Percentiles rank a stretch among this genome's conserved stretches.
Evolutionary conservation across 148 eudicot species (phyloP).

Genomic region (Diospyros kaki): DNA sequence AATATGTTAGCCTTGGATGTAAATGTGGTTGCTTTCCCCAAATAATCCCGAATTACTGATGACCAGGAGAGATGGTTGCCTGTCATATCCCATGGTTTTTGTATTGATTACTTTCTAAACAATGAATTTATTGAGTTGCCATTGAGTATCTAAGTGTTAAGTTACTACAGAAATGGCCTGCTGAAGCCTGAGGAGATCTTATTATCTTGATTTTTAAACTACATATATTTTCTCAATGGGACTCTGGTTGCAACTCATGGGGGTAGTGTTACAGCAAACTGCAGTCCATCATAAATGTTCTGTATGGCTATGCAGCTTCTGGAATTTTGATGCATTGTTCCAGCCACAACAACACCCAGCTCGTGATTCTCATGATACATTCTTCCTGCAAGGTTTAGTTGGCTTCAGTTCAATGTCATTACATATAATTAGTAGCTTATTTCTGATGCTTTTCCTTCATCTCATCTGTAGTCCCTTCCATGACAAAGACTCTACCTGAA

Average conservation of each 20-base stretch:
- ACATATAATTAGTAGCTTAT: background rate
- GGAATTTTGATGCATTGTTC: constrained; percentile 92
- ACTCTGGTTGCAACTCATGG: background rate
- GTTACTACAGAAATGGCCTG: background rate
- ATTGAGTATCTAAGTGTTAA: background rate
- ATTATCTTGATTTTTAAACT: background rate
- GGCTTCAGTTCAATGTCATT: constrained; percentile 1
- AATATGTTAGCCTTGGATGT: background rate
- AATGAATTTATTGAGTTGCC: background rate
- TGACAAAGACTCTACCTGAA: constrained; percentile 74
- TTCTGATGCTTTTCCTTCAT: constrained; percentile 11
- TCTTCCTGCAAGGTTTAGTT: constrained; percentile 70
- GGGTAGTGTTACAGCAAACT: background rate
- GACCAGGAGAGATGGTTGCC: background rate
- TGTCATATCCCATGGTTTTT: background rate
- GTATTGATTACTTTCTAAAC: background rate
- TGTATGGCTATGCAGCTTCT: constrained; percentile 56
- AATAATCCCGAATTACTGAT: constrained; percentile 9
- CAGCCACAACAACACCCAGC: constrained; percentile 99
- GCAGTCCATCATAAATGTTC: background rate
- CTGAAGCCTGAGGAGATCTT: background rate
- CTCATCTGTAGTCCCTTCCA: constrained; percentile 61
- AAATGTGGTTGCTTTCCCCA: background rate
- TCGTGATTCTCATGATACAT: constrained; percentile 97
- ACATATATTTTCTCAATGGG: background rate